phyloP scores from a whole-genome alignment of 2,329 filamentous ascomycete genomes.

The Peltaster fructicola region DNA sequence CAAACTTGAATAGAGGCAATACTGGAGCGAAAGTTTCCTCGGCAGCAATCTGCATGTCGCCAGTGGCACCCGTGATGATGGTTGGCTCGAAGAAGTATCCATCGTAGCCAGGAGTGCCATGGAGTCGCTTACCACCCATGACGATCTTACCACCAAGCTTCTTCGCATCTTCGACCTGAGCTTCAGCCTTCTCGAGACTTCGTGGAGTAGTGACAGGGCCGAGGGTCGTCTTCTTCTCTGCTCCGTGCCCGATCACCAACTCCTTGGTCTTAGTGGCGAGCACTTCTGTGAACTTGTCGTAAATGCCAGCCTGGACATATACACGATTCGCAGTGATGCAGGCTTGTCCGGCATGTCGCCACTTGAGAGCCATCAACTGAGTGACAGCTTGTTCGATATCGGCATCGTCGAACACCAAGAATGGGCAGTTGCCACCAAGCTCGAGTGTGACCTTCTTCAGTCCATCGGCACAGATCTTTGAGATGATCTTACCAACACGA shows the following conservation, averaged over 20 bases:
- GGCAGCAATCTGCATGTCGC: conserved; percentile 4
- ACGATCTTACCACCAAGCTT: conserved; percentile 4
- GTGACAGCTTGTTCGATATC: conserved; percentile 39
- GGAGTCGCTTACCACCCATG: conserved; percentile 5
- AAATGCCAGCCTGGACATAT: conserved; percentile 45
- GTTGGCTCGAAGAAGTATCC: conserved; percentile 8
- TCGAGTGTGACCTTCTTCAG: conserved; percentile 49
- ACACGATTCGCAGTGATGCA: conserved; percentile 49
- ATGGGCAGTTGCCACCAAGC: conserved; percentile 47
- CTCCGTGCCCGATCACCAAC: conserved; percentile 45
- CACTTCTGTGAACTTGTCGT: conserved; percentile 40
- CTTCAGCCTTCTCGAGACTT: conserved; percentile 37
- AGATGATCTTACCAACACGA: conserved; percentile 43
- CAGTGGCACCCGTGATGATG: conserved; percentile 3
- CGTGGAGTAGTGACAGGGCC: conserved; percentile 41
- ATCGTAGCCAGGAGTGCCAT: conserved; percentile 5
- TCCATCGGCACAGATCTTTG: conserved; percentile 39
- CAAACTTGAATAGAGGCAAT: conserved; percentile 4
- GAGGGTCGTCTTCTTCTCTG: conserved; percentile 38
- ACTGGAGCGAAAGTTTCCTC: conserved; percentile 6
- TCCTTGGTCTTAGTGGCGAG: conserved; percentile 34
- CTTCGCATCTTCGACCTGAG: conserved; percentile 36
- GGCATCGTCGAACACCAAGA: conserved; percentile 47
- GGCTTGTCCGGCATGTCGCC: conserved; percentile 44
- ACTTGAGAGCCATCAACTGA: conserved; percentile 33